These are phyloP conservation scores for Nidularia pulvinata DNA, from an alignment of 768 basidiomycete genomes.

Conservation along the genomic window DNA sequence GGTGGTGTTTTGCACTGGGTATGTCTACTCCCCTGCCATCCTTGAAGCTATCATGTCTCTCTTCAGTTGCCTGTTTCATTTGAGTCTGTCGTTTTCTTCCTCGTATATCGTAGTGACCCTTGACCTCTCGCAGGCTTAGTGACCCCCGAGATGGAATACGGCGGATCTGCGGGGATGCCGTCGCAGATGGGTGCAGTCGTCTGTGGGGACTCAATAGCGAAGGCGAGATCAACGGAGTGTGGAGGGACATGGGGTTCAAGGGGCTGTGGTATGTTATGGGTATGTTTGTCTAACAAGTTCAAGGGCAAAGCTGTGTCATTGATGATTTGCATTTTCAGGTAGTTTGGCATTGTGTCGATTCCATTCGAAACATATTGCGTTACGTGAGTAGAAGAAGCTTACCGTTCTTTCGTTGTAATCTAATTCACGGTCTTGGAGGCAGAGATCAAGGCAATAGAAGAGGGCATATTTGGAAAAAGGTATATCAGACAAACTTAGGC, in stretches of 20 bases:
- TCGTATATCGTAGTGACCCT: too few relatives aligned
- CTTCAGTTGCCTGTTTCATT: too few relatives aligned
- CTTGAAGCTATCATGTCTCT: neutral
- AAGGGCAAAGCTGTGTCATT: too few relatives aligned
- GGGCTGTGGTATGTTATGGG: slow-evolving; percentile 65
- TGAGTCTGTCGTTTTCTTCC: too few relatives aligned
- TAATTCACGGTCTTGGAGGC: neutral
- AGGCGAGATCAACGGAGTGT: slow-evolving; percentile 55
- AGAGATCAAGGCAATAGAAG: slow-evolving; percentile 75
- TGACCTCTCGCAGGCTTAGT: slow-evolving; percentile 34
- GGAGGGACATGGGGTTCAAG: slow-evolving; percentile 48
- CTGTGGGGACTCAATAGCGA: slow-evolving; percentile 68
- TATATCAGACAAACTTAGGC: slow-evolving; percentile 6
- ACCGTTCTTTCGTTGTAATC: neutral
- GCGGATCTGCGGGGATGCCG: slow-evolving; percentile 47
- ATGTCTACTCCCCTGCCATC: slow-evolving; percentile 6
- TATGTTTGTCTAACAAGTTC: slow-evolving; percentile 9
- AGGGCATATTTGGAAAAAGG: slow-evolving; percentile 36
- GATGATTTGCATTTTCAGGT: slow-evolving; percentile 20
- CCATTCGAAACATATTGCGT: slow-evolving; percentile 65
- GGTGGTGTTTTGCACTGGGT: slow-evolving; percentile 62
- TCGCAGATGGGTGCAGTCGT: slow-evolving; percentile 39
- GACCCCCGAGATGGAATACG: slow-evolving; percentile 35
- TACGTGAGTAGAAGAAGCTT: slow-evolving; percentile 47
- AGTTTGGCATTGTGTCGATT: slow-evolving; percentile 64